These are phyloP conservation scores for Dryadomyces quercivorus DNA, from an alignment of 2,329 filamentous ascomycete genomes.

Conservation along the genomic window DNA sequence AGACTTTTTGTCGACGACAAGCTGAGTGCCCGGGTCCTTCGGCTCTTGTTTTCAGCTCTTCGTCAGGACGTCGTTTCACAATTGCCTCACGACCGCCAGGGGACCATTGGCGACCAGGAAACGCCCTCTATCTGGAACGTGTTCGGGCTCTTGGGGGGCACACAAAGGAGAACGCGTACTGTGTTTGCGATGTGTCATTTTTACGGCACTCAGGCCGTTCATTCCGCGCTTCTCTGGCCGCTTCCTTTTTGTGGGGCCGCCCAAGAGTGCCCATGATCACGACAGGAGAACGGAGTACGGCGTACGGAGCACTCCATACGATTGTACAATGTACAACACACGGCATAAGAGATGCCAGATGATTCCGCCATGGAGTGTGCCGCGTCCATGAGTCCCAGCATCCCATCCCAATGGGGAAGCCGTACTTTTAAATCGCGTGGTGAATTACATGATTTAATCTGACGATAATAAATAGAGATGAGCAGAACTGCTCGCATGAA, in stretches of 20 bases:
- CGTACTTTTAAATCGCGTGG: neutral
- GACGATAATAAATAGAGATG: neutral
- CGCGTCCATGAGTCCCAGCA: no score
- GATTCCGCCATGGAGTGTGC: no score
- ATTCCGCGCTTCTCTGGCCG: no score
- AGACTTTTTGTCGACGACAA: no score
- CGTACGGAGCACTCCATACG: no score
- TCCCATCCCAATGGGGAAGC: neutral
- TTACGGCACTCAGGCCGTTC: neutral
- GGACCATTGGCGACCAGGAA: constrained; percentile 7
- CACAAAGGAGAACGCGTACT: neutral
- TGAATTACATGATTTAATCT: neutral
- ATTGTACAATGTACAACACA: no score
- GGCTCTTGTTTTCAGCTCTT: neutral
- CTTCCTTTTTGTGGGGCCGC: no score
- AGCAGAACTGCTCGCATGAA: no score
- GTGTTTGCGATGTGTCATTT: neutral
- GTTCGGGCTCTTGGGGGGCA: neutral
- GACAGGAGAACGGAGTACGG: no score
- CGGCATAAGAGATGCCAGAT: no score
- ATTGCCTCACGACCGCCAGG: constrained; percentile 23
- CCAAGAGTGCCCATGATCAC: no score
- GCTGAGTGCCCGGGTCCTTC: no score
- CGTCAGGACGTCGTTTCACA: constrained; percentile 22
- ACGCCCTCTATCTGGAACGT: neutral